Evolutionary conservation across 345 rosid species (phyloP).

Genomic region (Streptanthus diversifolius): DNA sequence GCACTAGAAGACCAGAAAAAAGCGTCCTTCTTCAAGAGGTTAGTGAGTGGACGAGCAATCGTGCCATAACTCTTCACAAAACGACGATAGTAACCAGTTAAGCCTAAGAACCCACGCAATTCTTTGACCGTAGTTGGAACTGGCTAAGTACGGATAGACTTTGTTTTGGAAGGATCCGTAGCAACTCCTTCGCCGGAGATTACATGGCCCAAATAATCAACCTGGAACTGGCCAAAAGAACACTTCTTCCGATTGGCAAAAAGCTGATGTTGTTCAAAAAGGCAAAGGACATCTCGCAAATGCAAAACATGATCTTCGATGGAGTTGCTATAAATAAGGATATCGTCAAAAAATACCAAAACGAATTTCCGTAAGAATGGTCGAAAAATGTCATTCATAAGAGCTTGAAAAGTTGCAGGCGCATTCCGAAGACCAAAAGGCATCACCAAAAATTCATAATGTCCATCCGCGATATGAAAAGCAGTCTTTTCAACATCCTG

Average conservation of each 20-base stretch:
- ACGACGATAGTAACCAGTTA: neutral
- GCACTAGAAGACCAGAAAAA: too few relatives aligned
- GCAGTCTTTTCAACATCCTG: too few relatives aligned
- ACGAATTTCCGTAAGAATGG: neutral
- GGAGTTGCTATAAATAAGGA: too few relatives aligned
- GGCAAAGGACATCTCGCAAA: neutral
- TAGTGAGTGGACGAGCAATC: neutral
- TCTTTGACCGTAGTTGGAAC: neutral
- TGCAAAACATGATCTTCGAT: too few relatives aligned
- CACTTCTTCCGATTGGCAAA: neutral
- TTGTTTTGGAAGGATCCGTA: neutral
- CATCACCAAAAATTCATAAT: too few relatives aligned
- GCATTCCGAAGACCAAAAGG: too few relatives aligned
- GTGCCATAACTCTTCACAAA: neutral
- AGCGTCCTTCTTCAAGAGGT: neutral
- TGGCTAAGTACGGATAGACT: neutral
- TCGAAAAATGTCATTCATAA: too few relatives aligned
- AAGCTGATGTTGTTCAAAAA: neutral
- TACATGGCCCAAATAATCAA: neutral
- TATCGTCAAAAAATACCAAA: neutral
- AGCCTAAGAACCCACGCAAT: neutral
- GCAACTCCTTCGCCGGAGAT: neutral
- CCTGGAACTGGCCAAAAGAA: fast-evolving
- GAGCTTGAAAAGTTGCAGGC: too few relatives aligned
- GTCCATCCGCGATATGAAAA: too few relatives aligned